Evolutionary conservation across 805 yeast species (phyloP), one percentile per base, ranked within the genome.

Genomic region (Metschnikowia koreensis): DNA sequence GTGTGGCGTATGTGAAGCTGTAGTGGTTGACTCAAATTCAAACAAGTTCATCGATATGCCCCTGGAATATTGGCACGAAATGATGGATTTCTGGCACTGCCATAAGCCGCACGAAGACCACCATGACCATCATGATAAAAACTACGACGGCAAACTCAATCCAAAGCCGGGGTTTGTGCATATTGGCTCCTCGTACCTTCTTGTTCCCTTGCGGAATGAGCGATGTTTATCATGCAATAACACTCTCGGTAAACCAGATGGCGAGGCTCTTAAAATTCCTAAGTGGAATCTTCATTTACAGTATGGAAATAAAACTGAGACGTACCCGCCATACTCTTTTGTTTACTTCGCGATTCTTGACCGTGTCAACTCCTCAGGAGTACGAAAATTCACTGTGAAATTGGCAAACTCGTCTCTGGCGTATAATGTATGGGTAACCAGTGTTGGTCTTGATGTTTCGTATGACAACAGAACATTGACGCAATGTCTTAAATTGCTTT

Each of bases 81-180:
- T 94, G 79, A 87, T 93, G 96, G 98, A 93, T 52, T 87, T 87
- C 58, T 93, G 99, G 99, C 97, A 93, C 66, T 93, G 99, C 64
- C 97, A 93, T 63, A 87, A 86, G 60, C 96, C 96, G 0, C 66
- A 68, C 40, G 53, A 52, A 27, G 58, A 54, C n/a, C 62, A 61
- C 41, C 47, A 48, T 17, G 40, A 38, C 13, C 55, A 60, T 17
- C 51, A 64, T 28, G 63, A 51, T 38, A 63, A 64, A 31, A 65
- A 67, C 52, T 58, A 64, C 40, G 38, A 51, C 47, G 77, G 77
- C 7, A 63, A 66, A 1, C 61, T 84, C 41, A 68, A 61, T 26
- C 87, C 93, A 3, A 47, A 63, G 5, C 53, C 59, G 0, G 64
- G 68, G 31, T 65, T 72, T 2, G 62, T 84, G 6, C 69, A 84